Evolutionary conservation across 228 moss, liverwort and hornwort genomes (phyloP).

Genomic region (Sphagnum magellanicum): DNA sequence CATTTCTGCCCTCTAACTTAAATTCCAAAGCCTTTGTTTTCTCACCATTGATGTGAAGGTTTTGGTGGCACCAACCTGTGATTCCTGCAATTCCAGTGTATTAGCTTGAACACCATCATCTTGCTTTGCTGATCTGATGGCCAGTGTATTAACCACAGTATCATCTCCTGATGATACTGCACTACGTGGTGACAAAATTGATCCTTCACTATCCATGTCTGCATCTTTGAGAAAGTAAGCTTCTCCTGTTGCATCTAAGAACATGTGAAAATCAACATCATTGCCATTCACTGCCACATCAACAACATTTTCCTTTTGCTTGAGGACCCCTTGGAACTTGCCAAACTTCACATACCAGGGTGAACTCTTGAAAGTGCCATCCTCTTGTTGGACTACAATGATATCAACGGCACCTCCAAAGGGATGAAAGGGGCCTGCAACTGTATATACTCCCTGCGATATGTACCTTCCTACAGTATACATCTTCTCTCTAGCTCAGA

Average conservation of each 20-base stretch:
- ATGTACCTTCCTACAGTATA: slow-evolving; percentile 74
- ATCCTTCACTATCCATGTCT: slow-evolving; percentile 55
- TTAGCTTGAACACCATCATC: slow-evolving; percentile 39
- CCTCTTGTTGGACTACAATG: slow-evolving; percentile 91
- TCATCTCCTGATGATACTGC: slow-evolving; percentile 65
- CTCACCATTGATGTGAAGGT: slow-evolving; percentile 53
- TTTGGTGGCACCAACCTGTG: slow-evolving; percentile 17
- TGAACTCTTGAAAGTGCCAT: slow-evolving; percentile 96
- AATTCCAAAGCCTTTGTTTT: slow-evolving; percentile 64
- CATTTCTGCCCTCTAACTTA: slow-evolving; percentile 79
- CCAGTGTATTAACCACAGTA: slow-evolving; percentile 26
- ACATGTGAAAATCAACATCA: slow-evolving; percentile 82
- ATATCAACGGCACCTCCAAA: slow-evolving; percentile 98
- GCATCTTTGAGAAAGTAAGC: slow-evolving; percentile 90
- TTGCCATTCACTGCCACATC: slow-evolving; percentile 86
- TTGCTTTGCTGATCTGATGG: slow-evolving; percentile 26
- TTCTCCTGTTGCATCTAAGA: slow-evolving; percentile 89
- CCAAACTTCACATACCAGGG: slow-evolving; percentile 99
- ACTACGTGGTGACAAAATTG: slow-evolving; percentile 35
- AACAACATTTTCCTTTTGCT: slow-evolving; percentile 85
- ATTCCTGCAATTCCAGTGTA: slow-evolving; percentile 41
- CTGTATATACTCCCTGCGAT: slow-evolving; percentile 80
- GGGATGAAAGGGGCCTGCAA: slow-evolving; percentile 95
- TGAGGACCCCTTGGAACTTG: slow-evolving; percentile 95
- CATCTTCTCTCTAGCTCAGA: slow-evolving; percentile 37